phyloP scores from a whole-genome alignment of 2,329 filamentous ascomycete species.

The Myrmaecium sp. region DNA sequence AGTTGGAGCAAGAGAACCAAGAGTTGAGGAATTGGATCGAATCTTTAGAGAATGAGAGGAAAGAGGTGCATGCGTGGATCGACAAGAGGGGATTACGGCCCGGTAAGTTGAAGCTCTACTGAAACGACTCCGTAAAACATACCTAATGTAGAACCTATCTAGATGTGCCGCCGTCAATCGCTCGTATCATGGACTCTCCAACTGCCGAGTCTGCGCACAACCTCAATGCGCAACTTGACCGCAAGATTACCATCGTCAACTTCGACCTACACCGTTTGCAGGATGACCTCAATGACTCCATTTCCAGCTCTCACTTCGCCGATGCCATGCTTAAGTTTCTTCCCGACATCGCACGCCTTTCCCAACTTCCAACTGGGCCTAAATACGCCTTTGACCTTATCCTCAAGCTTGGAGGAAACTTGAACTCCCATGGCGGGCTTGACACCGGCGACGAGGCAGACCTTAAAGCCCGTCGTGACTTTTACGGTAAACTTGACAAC shows the following conservation, averaged over 20 bases:
- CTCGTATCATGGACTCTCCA: conserved; percentile 34
- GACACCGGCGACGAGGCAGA: conserved; percentile 32
- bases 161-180: conserved; percentile 32
- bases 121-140: neutral
- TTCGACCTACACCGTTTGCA: conserved; percentile 39
- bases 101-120: conserved; percentile 19
- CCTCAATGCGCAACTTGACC: conserved; percentile 38
- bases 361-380: conserved; percentile 29
- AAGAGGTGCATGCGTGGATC: conserved; percentile 37
- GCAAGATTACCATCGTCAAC: conserved; percentile 41
- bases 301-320: conserved; percentile 34
- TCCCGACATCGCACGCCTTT: conserved; percentile 33
- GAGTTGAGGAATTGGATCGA: conserved; percentile 34
- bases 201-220: conserved; percentile 33
- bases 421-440: conserved; percentile 36
- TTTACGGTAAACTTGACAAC: conserved; percentile 31
- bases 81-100: conserved; percentile 37
- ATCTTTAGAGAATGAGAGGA: conserved; percentile 32
- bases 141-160: neutral
- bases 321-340: conserved; percentile 38
- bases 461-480: conserved; percentile 29
- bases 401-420: conserved; percentile 37
- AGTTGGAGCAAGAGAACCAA: conserved; percentile 32
- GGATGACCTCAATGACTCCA: conserved; percentile 37
- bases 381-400: conserved; percentile 36